Conservation (phyloP, 2,329 filamentous ascomycete species). For the Boeremia lycopersici region DNA sequence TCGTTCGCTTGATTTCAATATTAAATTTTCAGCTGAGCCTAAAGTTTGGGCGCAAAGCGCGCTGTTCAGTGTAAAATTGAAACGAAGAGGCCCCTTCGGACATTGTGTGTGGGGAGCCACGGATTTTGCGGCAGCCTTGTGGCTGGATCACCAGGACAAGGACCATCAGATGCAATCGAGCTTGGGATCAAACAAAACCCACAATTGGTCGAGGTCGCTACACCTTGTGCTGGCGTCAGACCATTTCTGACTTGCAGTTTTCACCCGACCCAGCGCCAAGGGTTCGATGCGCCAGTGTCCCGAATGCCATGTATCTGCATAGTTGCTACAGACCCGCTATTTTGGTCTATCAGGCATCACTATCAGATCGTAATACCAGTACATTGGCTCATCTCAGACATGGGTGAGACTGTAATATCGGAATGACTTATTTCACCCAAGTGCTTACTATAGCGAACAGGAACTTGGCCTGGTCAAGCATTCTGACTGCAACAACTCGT, state of each 20-base stretch:
- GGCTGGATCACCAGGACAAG: conserved; percentile 14
- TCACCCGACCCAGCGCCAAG: not conserved
- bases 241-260: conserved; percentile 3
- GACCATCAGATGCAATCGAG: not conserved
- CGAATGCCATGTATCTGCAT: conserved; percentile 8
- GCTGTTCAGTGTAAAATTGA: not conserved
- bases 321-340: not conserved
- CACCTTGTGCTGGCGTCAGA: not conserved
- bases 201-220: not conserved
- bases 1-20: not conserved
- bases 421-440: not conserved
- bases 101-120: conserved; percentile 17
- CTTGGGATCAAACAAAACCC: not conserved
- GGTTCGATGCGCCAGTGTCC: conserved; percentile 1
- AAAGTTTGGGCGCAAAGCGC: conserved; percentile 9
- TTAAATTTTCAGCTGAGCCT: not conserved
- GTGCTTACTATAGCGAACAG: conserved; percentile 5
- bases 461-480: not conserved
- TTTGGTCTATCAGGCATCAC: not conserved
- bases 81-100: conserved; percentile 6
- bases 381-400: conserved; percentile 7
- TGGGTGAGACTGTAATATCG: not conserved
- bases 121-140: conserved; percentile 6
- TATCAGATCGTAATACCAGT: conserved; percentile 1
- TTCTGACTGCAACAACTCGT: not conserved